Evolutionary conservation across 2,329 filamentous ascomycete genomes (phyloP).

Genomic region (Fusarium transvaalense): DNA sequence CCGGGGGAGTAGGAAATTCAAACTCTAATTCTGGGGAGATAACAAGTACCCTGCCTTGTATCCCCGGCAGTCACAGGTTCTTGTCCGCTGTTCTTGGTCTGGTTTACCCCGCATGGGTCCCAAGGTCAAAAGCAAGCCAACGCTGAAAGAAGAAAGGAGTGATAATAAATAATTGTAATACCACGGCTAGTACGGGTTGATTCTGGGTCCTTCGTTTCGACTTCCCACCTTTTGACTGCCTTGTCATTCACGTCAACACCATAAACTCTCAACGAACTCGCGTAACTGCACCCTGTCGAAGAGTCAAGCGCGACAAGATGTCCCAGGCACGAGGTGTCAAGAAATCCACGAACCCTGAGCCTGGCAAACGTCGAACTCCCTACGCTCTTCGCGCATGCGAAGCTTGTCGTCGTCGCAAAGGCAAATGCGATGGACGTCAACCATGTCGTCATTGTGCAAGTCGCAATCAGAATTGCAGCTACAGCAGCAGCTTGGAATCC

Average conservation of each 20-base stretch:
- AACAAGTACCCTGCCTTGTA: no score
- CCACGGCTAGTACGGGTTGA: not conserved
- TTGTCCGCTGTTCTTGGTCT: conserved; percentile 10
- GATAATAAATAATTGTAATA: conserved; percentile 1
- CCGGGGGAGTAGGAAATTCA: not conserved
- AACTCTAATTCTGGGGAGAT: not conserved
- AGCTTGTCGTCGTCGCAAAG: conserved; percentile 25
- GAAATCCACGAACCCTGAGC: conserved; percentile 13
- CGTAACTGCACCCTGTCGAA: rapidly evolving
- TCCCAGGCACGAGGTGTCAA: conserved; percentile 17
- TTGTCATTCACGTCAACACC: no score
- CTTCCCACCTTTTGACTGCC: not conserved
- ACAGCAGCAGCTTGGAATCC: conserved; percentile 2
- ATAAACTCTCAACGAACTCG: no score
- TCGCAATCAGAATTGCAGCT: conserved; percentile 16
- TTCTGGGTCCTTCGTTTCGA: not conserved
- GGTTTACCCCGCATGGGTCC: conserved; percentile 27
- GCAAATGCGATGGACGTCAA: conserved; percentile 25
- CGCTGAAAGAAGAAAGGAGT: not conserved
- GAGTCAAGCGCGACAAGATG: not conserved
- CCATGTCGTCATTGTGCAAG: conserved; percentile 20
- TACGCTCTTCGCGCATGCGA: conserved; percentile 28
- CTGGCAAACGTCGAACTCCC: conserved; percentile 18
- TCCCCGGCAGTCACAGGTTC: not conserved
- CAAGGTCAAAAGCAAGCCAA: not conserved